Percentiles rank a stretch among this genome's conserved stretches.
These are phyloP conservation scores for Stagonosporopsis cucurbitacearum DNA, from an alignment of 2,329 filamentous ascomycete genomes.

Conservation along the genomic window DNA sequence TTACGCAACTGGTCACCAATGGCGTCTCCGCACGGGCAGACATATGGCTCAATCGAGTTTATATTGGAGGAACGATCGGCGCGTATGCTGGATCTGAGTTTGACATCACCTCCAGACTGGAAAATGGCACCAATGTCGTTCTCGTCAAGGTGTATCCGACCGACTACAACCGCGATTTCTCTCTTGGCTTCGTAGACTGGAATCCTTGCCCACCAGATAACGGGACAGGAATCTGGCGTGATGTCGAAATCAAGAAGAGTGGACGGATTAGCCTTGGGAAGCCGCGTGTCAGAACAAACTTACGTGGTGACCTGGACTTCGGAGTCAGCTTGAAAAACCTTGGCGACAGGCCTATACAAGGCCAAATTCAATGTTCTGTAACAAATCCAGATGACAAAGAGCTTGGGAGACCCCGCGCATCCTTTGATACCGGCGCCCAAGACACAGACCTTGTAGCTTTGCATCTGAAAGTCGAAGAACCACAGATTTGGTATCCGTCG, in stretches of 20 bases:
- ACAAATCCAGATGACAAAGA: slow-evolving; percentile 17
- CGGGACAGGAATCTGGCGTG: slow-evolving; percentile 68
- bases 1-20: slow-evolving; percentile 61
- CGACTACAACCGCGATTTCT: slow-evolving; percentile 65
- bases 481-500: slow-evolving; percentile 67
- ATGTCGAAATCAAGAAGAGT: slow-evolving; percentile 63
- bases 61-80: slow-evolving; percentile 60
- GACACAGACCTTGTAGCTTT: slow-evolving; percentile 52
- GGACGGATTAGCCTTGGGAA: slow-evolving; percentile 52
- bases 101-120: slow-evolving; percentile 58
- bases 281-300: slow-evolving; percentile 36
- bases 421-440: slow-evolving; percentile 14
- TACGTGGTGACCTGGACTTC: slow-evolving; percentile 28
- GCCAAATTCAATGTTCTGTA: slow-evolving; percentile 17
- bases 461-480: slow-evolving; percentile 49
- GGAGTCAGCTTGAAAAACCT: slow-evolving; percentile 34
- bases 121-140: slow-evolving; percentile 57
- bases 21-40: slow-evolving; percentile 68
- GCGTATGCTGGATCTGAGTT: slow-evolving; percentile 64
- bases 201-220: slow-evolving; percentile 68
- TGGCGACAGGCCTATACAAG: neutral
- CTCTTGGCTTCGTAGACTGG: slow-evolving; percentile 67
- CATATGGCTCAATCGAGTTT: slow-evolving; percentile 64
- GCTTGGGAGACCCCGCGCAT: slow-evolving; percentile 10
- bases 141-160: slow-evolving; percentile 64